Evolutionary conservation across 805 yeast genomes (phyloP).

Genomic region (Candida andamanensis): DNA sequence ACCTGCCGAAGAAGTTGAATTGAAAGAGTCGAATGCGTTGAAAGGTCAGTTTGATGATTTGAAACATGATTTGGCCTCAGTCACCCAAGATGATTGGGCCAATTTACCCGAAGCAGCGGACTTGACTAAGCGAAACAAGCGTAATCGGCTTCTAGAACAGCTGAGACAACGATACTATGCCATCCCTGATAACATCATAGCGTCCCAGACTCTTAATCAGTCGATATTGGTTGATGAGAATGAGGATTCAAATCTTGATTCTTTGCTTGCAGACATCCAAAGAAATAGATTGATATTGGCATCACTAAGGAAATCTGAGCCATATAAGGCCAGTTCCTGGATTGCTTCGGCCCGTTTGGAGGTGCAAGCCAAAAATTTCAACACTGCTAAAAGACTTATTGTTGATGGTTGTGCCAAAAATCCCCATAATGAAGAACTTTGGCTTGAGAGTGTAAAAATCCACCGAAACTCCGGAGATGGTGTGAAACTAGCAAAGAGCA

Average conservation of each 20-base stretch:
- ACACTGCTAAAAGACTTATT: conserved; percentile 55
- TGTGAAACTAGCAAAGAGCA: conserved; percentile 43
- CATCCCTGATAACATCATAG: conserved; percentile 67
- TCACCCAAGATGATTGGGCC: conserved; percentile 74
- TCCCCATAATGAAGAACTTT: conserved; percentile 63
- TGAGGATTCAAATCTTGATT: conserved; percentile 11
- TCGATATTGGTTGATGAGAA: not conserved
- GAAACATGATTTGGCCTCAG: conserved; percentile 53
- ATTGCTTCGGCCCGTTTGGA: conserved; percentile 82
- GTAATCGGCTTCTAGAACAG: conserved; percentile 59
- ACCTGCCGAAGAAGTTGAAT: conserved; percentile 12
- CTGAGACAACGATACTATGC: conserved; percentile 70
- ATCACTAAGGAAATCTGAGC: conserved; percentile 69
- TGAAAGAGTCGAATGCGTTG: conserved; percentile 12
- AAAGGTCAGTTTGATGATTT: conserved; percentile 56
- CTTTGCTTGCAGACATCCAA: conserved; percentile 50
- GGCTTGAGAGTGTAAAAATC: conserved; percentile 76
- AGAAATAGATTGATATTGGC: conserved; percentile 56
- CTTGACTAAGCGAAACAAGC: conserved; percentile 71
- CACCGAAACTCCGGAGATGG: conserved; percentile 42
- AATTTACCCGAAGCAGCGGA: conserved; percentile 85
- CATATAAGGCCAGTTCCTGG: conserved; percentile 74
- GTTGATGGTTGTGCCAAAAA: conserved; percentile 71
- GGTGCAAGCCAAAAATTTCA: conserved; percentile 51
- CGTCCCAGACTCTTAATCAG: conserved; percentile 10